phyloP scores from a whole-genome alignment of 1,139 yeast species.

The Wickerhamiella pararugosa region DNA sequence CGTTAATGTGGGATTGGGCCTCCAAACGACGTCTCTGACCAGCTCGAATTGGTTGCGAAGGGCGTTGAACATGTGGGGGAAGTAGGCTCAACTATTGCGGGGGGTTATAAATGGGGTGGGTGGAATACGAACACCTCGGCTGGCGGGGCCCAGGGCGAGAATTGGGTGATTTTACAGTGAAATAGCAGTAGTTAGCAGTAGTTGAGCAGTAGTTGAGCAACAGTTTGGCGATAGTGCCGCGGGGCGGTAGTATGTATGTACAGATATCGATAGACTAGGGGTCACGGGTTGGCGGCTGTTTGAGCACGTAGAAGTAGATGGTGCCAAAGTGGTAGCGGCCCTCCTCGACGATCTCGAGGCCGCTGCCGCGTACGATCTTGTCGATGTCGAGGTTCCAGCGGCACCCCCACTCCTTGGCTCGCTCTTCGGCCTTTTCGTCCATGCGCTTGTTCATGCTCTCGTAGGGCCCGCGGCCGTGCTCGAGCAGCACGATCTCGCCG shows the following conservation, averaged over 20 bases:
- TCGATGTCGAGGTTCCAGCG: slow-evolving; percentile 93
- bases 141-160: too few relatives aligned
- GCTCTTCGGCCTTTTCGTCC: slow-evolving; percentile 68
- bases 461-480: slow-evolving; percentile 82
- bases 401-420: slow-evolving; percentile 92
- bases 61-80: too few relatives aligned
- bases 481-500: slow-evolving; percentile 77
- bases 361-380: slow-evolving; percentile 67
- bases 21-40: slow-evolving; percentile 1
- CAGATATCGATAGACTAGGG: too few relatives aligned
- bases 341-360: slow-evolving; percentile 67
- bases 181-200: too few relatives aligned
- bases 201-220: too few relatives aligned
- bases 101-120: too few relatives aligned
- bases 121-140: too few relatives aligned
- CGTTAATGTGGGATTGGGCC: slow-evolving; percentile 3
- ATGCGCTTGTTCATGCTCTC: slow-evolving; percentile 63
- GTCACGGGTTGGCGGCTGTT: too few relatives aligned
- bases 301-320: slow-evolving; percentile 32
- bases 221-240: too few relatives aligned
- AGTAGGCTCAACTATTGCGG: too few relatives aligned
- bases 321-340: slow-evolving; percentile 85
- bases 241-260: too few relatives aligned
- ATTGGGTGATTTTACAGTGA: too few relatives aligned
- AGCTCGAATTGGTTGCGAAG: neutral